Conservation (phyloP, 2,329 filamentous ascomycete species). For the Calonectria montana region DNA sequence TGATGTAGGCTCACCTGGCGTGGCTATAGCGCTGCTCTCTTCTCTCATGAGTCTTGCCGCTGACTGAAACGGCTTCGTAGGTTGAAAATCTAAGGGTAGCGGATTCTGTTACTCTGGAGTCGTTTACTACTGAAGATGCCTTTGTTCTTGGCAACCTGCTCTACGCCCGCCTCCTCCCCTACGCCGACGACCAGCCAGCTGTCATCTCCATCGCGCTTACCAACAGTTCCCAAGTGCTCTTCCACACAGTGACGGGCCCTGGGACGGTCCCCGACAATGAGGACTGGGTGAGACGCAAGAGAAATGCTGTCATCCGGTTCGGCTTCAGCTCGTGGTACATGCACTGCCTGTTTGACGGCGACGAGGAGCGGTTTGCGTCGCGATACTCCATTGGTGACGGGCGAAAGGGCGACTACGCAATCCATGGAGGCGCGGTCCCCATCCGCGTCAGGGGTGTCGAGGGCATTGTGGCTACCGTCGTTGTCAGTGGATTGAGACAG, state of each 20-base stretch:
- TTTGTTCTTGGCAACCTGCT: slow-evolving; percentile 74
- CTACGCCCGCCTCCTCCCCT: slow-evolving; percentile 69
- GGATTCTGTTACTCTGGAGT: slow-evolving; percentile 57
- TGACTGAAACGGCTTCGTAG: slow-evolving; percentile 27
- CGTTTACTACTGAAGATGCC: slow-evolving; percentile 74
- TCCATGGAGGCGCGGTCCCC: slow-evolving; percentile 82
- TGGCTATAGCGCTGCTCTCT: background rate
- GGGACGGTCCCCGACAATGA: slow-evolving; percentile 80
- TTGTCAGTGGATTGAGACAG: slow-evolving; percentile 81
- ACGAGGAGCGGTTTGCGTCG: slow-evolving; percentile 72
- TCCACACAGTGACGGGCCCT: slow-evolving; percentile 74
- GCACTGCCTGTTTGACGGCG: slow-evolving; percentile 72
- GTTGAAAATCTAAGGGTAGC: slow-evolving; percentile 46
- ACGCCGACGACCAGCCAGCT: slow-evolving; percentile 56
- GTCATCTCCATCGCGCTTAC: slow-evolving; percentile 75
- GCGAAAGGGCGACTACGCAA: slow-evolving; percentile 73
- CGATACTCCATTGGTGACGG: slow-evolving; percentile 72
- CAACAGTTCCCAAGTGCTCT: slow-evolving; percentile 70
- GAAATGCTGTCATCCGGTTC: slow-evolving; percentile 77
- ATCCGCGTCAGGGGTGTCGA: slow-evolving; percentile 79
- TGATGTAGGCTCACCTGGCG: slow-evolving; percentile 27
- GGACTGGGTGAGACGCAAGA: slow-evolving; percentile 76
- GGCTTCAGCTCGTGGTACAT: slow-evolving; percentile 78
- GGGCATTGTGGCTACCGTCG: slow-evolving; percentile 79
- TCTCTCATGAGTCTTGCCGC: background rate